These are phyloP conservation scores for Mortierella sp. DNA, from an alignment of 371 early-diverging fungal genomes.

Conservation along the genomic window DNA sequence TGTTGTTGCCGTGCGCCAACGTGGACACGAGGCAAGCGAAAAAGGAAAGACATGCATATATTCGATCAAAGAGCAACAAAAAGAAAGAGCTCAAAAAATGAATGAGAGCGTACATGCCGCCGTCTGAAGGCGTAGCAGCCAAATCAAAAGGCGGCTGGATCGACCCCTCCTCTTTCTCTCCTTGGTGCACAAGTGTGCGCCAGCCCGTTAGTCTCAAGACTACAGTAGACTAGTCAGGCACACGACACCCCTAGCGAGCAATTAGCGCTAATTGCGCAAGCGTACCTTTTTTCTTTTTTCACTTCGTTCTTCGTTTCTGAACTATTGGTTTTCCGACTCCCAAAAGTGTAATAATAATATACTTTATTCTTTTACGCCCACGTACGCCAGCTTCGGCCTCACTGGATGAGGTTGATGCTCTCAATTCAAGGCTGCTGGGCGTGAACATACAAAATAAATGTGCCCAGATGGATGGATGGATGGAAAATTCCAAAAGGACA, in stretches of 20 bases:
- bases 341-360: too few relatives aligned
- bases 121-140: too few relatives aligned
- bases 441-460: background rate
- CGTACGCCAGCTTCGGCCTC: background rate
- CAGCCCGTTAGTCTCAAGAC: background rate
- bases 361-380: too few relatives aligned
- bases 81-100: background rate
- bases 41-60: background rate
- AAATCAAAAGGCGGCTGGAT: too few relatives aligned
- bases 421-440: background rate
- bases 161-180: too few relatives aligned
- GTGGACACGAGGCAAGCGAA: slow-evolving; percentile 12
- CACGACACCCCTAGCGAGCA: background rate
- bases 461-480: slow-evolving; percentile 1
- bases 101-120: background rate
- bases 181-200: background rate
- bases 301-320: too few relatives aligned
- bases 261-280: background rate
- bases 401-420: background rate
- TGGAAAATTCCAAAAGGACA: slow-evolving; percentile 7
- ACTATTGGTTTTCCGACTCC: background rate
- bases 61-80: background rate
- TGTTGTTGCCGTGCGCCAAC: background rate
- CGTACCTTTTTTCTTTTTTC: background rate
- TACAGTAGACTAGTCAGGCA: too few relatives aligned